Base-by-base conservation (phyloP, 106 monocot genomes). In the Dioscorea dumetorum region DNA sequence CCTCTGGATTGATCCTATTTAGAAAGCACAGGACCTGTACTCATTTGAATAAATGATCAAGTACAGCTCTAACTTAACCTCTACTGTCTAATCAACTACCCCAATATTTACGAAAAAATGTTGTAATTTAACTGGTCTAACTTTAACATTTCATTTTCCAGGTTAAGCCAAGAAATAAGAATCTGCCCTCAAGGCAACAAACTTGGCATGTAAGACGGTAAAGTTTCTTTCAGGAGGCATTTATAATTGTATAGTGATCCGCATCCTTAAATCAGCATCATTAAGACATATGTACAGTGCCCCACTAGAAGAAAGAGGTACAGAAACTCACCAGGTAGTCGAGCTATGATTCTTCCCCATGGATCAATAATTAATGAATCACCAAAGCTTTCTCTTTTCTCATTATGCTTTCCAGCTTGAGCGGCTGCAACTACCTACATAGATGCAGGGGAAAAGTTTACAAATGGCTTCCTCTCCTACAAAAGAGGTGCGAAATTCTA, bases 361-460 rank as follows among this genome's bases (percentile, higher is more conserved):
- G 90, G 94, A 33, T 94, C 94, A 68, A 94, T 88, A 67, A 94
- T 85, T 67, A 91, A 14, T 50, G 94, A 91, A 83, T 91, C 91
- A 33, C 94, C 91, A 68, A 88, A 95, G 64, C 88, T 95, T 60
- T 91, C 94, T 81, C 94, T 88, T 63, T 85, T 95, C 70, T 91
- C 83, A 80, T 69, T 88, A 67, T 95, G 94, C 62, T 69, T 91
- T 62, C 91, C 91, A 69, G 91, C 61, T 85, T 91, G 94, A 70
- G 94, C 81, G 18, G 94, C 91, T 66, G 91, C 94, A 61, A 95
- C 71, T 22, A 95, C 85, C 94, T 91, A 74, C 22, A 51, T 18
- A 24, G 31, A 56, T 11, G 23, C 9, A 23, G 12, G 12, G 33
- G 4, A 11, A 33, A 17, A 63, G n/a, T 4, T 63, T 61, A 15